These are phyloP conservation scores for Neurospora discreta DNA, from an alignment of 495 filamentous ascomycete genomes.

Conservation along the genomic window DNA sequence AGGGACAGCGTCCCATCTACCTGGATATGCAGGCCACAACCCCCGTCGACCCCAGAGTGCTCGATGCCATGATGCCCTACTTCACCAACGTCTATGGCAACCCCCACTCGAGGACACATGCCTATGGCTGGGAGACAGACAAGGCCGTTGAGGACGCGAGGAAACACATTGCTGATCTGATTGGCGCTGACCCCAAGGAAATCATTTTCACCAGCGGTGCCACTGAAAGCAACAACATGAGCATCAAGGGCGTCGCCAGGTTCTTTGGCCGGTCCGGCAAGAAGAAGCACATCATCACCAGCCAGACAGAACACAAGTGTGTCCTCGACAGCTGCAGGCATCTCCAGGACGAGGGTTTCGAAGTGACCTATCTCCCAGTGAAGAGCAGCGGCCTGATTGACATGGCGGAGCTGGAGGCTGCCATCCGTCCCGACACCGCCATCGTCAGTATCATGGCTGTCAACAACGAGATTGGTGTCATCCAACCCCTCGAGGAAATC, in stretches of 20 bases:
- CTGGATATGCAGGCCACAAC: slow-evolving; percentile 98
- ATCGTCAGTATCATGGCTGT: slow-evolving; percentile 97
- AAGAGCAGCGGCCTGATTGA: slow-evolving; percentile 72
- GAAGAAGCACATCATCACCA: slow-evolving; percentile 97
- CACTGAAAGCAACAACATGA: slow-evolving; percentile 99
- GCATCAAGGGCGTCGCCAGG: slow-evolving; percentile 90
- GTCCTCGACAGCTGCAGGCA: slow-evolving; percentile 94
- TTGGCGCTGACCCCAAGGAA: slow-evolving; percentile 92
- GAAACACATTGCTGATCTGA: slow-evolving; percentile 69
- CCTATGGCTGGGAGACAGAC: slow-evolving; percentile 98
- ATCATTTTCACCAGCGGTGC: slow-evolving; percentile 98
- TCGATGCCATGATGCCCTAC: slow-evolving; percentile 95
- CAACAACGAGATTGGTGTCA: slow-evolving; percentile 98
- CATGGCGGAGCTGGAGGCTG: slow-evolving; percentile 75
- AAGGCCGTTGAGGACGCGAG: slow-evolving; percentile 82
- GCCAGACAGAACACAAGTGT: slow-evolving; percentile 97
- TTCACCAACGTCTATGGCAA: slow-evolving; percentile 92
- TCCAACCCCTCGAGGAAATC: slow-evolving; percentile 90
- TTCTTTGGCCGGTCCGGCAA: slow-evolving; percentile 88
- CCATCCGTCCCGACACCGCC: slow-evolving; percentile 81
- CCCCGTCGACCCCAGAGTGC: slow-evolving; percentile 84
- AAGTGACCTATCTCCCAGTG: slow-evolving; percentile 91
- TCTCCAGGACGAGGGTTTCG: slow-evolving; percentile 92
- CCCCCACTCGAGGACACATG: slow-evolving; percentile 93
- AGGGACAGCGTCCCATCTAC: slow-evolving; percentile 90